A percentile compares a stretch with the other conserved stretches of the same genome.
These are phyloP conservation scores for Dioscorea zingiberensis DNA, from an alignment of 106 monocot species.

Conservation along the genomic window DNA sequence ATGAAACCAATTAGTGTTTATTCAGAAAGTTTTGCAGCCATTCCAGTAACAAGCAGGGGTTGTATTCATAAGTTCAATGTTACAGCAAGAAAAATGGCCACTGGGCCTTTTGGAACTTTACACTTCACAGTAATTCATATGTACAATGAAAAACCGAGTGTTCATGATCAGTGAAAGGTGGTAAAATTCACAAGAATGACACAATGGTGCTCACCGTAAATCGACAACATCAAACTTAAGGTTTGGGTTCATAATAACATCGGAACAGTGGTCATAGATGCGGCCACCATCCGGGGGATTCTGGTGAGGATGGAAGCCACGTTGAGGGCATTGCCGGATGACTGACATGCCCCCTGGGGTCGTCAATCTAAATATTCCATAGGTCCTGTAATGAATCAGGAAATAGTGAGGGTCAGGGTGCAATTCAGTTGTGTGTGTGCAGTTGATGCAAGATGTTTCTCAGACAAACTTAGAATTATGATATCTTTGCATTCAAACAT, in stretches of 20 bases:
- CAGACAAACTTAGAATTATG: too few species aligned
- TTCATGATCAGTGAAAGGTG: not conserved
- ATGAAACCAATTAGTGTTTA: too few species aligned
- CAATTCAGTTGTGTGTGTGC: not conserved
- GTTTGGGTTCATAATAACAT: conserved; percentile 62
- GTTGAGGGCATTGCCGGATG: conserved; percentile 52
- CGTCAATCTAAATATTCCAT: conserved; percentile 79
- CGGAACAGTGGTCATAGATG: conserved; percentile 56
- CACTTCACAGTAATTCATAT: not conserved
- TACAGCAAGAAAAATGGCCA: not conserved
- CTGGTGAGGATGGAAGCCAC: conserved; percentile 76
- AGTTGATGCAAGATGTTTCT: not conserved
- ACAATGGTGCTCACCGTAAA: conserved; percentile 27
- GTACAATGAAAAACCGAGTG: not conserved
- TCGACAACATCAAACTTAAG: conserved; percentile 79
- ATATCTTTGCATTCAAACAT: not conserved
- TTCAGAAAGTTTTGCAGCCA: too few species aligned
- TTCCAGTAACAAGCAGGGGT: not conserved
- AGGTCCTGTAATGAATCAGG: conserved; percentile 29
- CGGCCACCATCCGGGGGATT: conserved; percentile 49
- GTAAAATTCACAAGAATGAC: not conserved
- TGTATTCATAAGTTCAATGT: not conserved
- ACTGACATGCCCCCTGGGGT: conserved; percentile 80
- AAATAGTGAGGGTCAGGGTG: not conserved
- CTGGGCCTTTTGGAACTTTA: not conserved